These are phyloP conservation scores for Camillea tinctor DNA, from an alignment of 2,329 filamentous ascomycete genomes.

Conservation along the genomic window DNA sequence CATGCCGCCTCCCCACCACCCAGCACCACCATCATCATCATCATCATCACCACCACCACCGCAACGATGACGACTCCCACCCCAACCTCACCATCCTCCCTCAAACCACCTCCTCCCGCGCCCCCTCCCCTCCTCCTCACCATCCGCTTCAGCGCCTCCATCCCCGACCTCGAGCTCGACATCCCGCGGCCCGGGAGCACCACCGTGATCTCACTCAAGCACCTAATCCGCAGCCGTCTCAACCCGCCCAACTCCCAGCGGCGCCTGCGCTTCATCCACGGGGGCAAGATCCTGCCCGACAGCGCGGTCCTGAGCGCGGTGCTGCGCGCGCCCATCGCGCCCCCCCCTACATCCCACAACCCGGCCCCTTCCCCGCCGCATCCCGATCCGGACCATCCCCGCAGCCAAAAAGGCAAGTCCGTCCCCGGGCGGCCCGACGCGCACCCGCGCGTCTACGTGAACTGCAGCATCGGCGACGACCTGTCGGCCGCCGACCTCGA, in stretches of 20 bases:
- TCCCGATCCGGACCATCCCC: neutral
- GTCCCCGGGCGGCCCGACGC: constrained; percentile 47
- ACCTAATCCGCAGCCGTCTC: constrained; percentile 73
- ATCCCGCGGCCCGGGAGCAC: constrained; percentile 67
- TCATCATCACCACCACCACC: constrained; percentile 5
- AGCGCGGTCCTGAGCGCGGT: constrained; percentile 64
- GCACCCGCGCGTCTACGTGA: constrained; percentile 72
- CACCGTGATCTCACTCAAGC: constrained; percentile 77
- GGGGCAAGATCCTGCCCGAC: constrained; percentile 83
- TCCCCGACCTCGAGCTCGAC: constrained; percentile 79
- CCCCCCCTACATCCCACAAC: constrained; percentile 42
- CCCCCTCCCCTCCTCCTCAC: constrained; percentile 66
- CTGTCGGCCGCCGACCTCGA: constrained; percentile 68
- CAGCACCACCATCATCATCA: too few species aligned
- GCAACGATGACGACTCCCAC: constrained; percentile 1
- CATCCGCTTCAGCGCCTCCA: constrained; percentile 84
- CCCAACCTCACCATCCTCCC: constrained; percentile 9
- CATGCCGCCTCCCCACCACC: constrained; percentile 7
- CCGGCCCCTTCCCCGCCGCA: neutral
- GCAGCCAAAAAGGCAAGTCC: constrained; percentile 62
- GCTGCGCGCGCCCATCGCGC: constrained; percentile 60
- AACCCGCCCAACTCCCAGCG: constrained; percentile 59
- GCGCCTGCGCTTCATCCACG: constrained; percentile 84
- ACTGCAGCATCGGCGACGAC: constrained; percentile 83
- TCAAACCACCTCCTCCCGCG: constrained; percentile 9